Evolutionary conservation across 495 filamentous ascomycete genomes (phyloP), one percentile per base, ranked within the genome.

Genomic region (Hypoxylon cercidicola): DNA sequence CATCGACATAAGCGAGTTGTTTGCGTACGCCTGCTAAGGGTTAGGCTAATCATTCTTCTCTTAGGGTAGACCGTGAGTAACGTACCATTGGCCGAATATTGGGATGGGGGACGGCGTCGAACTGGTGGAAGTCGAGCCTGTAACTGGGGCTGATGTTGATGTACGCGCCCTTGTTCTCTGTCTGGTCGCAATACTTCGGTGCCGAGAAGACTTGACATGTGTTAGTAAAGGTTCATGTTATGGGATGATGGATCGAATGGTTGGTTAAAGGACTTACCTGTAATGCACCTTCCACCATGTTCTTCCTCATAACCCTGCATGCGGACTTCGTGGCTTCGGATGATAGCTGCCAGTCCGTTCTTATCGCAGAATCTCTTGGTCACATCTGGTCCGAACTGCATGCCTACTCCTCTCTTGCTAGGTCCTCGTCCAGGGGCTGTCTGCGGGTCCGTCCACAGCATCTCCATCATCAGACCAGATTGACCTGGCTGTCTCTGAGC

Each of bases 381-480:
- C 48, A 99, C 87, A 75, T 99, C 95, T 0, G 95, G 95, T 2
- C 95, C 95, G 70, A 99, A 99, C 72, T 97, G 92, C 77, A 98
- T 83, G 47, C 95, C 95, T 20, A 99, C 93, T 56, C 95, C 95
- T 72, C 95, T 87, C 84, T 99, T 99, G 81, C 92, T 97, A 18
- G 94, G 96, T 8, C 93, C 92, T 51, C 95, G 87, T 21, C 95
- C 95, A 45, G 91, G 90, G 62, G 86, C 81, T 0, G 88, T 79
- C 73, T 98, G 95, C 11, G 95, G 95, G 72, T 99, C 95, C 0
- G 95, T 98, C 95, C 95, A 99, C 16, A 99, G 86, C 96, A 99
- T 99, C 76, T 99, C 95, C 95, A 99, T 98, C 95, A 99, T 99
- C 68, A 99, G 79, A 28, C 95, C 95, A 43, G 88, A 76, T 74